A percentile compares a stretch with the other conserved stretches of the same genome.
phyloP scores from a whole-genome alignment of 2,329 filamentous ascomycete genomes.

The Aureobasidium sp. region DNA sequence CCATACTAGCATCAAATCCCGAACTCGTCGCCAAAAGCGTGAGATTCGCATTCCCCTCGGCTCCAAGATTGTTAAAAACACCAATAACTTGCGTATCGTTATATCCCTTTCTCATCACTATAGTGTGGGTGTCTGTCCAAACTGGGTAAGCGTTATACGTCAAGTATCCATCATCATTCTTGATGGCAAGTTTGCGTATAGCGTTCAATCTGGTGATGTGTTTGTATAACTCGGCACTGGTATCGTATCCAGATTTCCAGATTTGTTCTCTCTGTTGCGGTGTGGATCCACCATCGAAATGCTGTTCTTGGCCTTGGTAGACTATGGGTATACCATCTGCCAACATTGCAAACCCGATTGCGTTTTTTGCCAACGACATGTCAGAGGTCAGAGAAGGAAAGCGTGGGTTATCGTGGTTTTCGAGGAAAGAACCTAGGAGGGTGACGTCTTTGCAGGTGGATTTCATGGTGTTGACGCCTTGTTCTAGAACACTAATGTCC shows the following conservation, averaged over 20 bases:
- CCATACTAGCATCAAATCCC: slow-evolving; percentile 19
- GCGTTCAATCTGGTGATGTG: slow-evolving; percentile 31
- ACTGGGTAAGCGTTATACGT: slow-evolving; percentile 34
- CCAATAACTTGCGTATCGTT: slow-evolving; percentile 34
- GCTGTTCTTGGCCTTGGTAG: slow-evolving; percentile 36
- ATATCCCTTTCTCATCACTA: slow-evolving; percentile 38
- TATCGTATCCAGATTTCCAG: slow-evolving; percentile 33
- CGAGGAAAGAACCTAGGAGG: slow-evolving; percentile 30
- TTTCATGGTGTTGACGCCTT: slow-evolving; percentile 25
- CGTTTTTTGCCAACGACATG: slow-evolving; percentile 30
- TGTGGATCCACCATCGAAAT: slow-evolving; percentile 27
- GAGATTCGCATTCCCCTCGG: background rate
- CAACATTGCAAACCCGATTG: slow-evolving; percentile 30
- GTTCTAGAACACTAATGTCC: slow-evolving; percentile 30
- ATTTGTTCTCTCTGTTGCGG: slow-evolving; percentile 30
- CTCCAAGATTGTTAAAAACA: slow-evolving; percentile 35
- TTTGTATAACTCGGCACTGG: slow-evolving; percentile 32
- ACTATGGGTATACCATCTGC: slow-evolving; percentile 36
- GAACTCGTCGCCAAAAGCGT: slow-evolving; percentile 15
- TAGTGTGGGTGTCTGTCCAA: slow-evolving; percentile 34
- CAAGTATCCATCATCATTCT: slow-evolving; percentile 30
- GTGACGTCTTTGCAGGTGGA: slow-evolving; percentile 30
- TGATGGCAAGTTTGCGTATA: slow-evolving; percentile 35
- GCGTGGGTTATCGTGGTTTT: slow-evolving; percentile 34
- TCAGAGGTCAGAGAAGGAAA: slow-evolving; percentile 31